Base-by-base conservation (phyloP, 1,284 basidiomycete genomes). In the Malassezia dermatis region DNA sequence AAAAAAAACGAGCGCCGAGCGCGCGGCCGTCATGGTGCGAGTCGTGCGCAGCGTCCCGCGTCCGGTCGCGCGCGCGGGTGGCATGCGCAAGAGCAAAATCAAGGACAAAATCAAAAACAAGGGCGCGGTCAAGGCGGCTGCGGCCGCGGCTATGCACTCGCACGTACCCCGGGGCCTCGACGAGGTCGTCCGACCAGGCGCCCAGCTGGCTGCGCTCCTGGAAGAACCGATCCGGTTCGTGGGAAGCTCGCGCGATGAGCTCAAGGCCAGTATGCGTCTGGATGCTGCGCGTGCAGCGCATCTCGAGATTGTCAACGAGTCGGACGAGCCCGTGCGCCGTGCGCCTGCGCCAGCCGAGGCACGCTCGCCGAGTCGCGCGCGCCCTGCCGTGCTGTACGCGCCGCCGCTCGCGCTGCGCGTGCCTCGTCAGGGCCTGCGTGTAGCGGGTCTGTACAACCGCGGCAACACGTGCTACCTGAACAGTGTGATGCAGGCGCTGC, bases 401-500 rank as follows among this genome's bases (percentile, higher is more conserved):
- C 51, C 58, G 47, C 63, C 59, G 39, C 48, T 69, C 44, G 59
- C 61, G 26, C 51, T 64, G 8, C 58, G 58, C 17, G 63, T 64
- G 15, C 65, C 67, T 1, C 58, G 59, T 27, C 56, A 39, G 32
- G 30, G 59, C 28, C 51, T 63, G 30, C 55, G 58, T n/a, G 64
- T 58, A 0, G 31, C 62, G 2, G 93, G 93, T 0, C 78, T 98
- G 32, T 79, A 83, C 68, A 99, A 99, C 76, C 84, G 79, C n/a
- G 89, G 89, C 47, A 98, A 96, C 75, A 94, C 89, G 1, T 99
- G 94, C 77, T 99, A 95, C 76, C 79, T 95, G 66, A 99, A 99
- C 76, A 90, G 89, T 62, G 88, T 86, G 30, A 78, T 98, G 56
- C 94, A 99, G 78, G 89, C 89, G 64, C 80, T 98, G 46, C 77